Conservation (phyloP, 208 protist species). For the Endotrypanum monterogeii region DNA sequence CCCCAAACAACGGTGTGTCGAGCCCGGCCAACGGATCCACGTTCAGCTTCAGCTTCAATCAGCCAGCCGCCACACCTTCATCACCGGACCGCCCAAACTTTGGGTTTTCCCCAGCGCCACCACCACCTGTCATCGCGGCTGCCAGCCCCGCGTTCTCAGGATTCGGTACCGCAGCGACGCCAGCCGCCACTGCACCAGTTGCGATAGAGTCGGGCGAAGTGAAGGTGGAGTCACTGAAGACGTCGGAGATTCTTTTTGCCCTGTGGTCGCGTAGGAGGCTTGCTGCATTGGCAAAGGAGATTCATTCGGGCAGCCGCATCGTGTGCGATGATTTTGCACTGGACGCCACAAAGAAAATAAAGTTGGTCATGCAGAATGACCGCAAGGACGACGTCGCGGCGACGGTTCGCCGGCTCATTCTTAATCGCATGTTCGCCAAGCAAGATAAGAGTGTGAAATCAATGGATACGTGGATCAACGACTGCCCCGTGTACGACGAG, state of each 20-base stretch:
- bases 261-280: conserved; percentile 78
- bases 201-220: conserved; percentile 19
- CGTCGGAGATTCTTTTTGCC: conserved; percentile 72
- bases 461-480: conserved; percentile 73
- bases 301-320: conserved; percentile 83
- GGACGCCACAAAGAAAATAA: conserved; percentile 38
- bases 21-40: conserved; percentile 1
- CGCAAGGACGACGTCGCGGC: conserved; percentile 62
- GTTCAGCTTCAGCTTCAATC: conserved; percentile 37
- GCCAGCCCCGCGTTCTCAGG: conserved; percentile 22
- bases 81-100: conserved; percentile 15
- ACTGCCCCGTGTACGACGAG: conserved; percentile 81
- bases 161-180: conserved; percentile 25
- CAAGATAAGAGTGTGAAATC: conserved; percentile 40
- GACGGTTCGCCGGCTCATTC: conserved; percentile 49
- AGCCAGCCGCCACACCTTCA: background rate
- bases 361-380: conserved; percentile 91
- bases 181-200: conserved; percentile 1
- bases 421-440: conserved; percentile 85
- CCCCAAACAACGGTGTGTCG: background rate
- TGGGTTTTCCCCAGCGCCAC: conserved; percentile 28
- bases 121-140: conserved; percentile 4
- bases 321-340: conserved; percentile 69
- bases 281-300: conserved; percentile 56
- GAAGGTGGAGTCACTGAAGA: conserved; percentile 48